Base-by-base conservation (phyloP, 352 stramenopile genomes). In the Aphanomyces stellatus region DNA sequence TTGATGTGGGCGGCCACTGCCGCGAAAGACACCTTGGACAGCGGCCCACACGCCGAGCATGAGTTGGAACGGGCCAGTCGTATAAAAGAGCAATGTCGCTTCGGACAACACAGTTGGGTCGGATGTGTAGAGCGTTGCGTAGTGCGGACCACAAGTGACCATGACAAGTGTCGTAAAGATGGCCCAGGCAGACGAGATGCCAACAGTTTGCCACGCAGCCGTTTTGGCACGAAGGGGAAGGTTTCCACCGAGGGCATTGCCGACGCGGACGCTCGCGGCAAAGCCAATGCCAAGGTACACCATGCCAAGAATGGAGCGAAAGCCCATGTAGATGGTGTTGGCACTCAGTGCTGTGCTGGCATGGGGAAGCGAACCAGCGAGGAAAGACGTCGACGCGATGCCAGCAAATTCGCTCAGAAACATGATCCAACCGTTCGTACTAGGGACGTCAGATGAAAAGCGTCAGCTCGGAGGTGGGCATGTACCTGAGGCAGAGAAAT, bases 391-490 rank as follows among this genome's bases (percentile, higher is more conserved):
- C 0, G 71, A 69, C 7, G 87, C 85, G 48, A 91, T 93, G 15
- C 82, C 84, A 74, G 76, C 89, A 53, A 87, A 91, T 72, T 96
- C 86, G 63, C 89, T 94, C 69, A 93, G 80, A 31, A 93, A 78
- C 81, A 95, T 91, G 33, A 85, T 69, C 69, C 92, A 67, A 11
- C 60, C 60, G 46, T 67, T 67, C 5, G 34, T 10, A 57, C 60
- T 67, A 65, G 8, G 24, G n/a, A 42, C 35, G 7, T 42, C 7
- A 42, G 35, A 42, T 15, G 15, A 15, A 7, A 15, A 42, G 7
- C 7, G 7, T 15, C 15, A 42, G 35, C 35, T 15, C 7, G 15
- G 7, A 42, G 15, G 35, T 42, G 6, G 46, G 15, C 17, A 22
- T 66, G 3, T 59, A 67, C 60, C 60, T 67, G 11, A 67, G 34